Evolutionary conservation across 2,329 filamentous ascomycete genomes (phyloP), one percentile per base, ranked within the genome.

Genomic region (Coniochaeta hoffmannii): DNA sequence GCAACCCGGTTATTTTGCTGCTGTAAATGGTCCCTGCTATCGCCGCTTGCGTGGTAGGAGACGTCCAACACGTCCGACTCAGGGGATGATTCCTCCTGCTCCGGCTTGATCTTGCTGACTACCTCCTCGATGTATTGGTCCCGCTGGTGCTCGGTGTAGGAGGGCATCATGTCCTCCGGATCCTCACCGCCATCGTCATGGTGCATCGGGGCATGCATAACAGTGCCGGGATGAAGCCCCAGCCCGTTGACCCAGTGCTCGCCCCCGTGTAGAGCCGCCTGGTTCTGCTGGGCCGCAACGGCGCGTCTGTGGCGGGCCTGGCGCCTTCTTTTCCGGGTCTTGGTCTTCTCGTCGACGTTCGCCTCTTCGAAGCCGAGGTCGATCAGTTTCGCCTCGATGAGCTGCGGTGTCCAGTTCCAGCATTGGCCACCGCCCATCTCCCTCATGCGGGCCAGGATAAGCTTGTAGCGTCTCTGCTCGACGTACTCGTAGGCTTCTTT

Each of bases 371-470:
- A 65, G 54, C 73, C 76, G 41, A 77, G 59, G 57, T 74, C 73
- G 54, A 80, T 74, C 1, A 82, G 68, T 60, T 76, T 76, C 61
- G 75, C 71, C 58, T 79, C 75, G 36, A 82, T 70, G 57, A 80
- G 77, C 30, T 69, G 70, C 4, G 73, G 66, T 58, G 75, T 81
- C 68, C 80, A 77, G 32, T 77, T 73, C 69, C 71, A 74, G 57
- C 75, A 74, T 53, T 75, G 73, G 44, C 76, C 77, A 46, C 79
- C 80, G 2, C 78, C 77, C 28, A 73, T 67, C 54, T 81, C 76
- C 57, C 73, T 71, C 65, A 82, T 78, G 19, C 68, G 66, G 0
- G 73, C 68, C 10, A 74, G 66, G 4, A 81, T 66, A 8, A 64
- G 64, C 19, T 72, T 63, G 59, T 77, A 78, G 32, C 76, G 71